Evolutionary conservation across 331 rosid genomes (phyloP), one percentile per base, ranked within the genome.

Genomic region (Spiraea crenata): DNA sequence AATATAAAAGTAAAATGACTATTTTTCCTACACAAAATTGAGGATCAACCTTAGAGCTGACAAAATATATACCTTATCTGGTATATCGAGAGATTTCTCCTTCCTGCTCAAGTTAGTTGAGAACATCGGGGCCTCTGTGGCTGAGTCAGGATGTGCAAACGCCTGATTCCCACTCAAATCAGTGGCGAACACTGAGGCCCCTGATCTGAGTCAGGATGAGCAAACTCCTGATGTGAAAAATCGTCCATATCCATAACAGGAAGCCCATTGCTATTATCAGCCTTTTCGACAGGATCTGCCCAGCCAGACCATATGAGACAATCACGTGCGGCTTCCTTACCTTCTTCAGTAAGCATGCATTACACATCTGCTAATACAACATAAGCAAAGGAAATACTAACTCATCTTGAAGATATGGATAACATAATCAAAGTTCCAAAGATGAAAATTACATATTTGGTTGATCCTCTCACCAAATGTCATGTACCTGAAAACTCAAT

Each of bases 231-330:
- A 69, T 75, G 80, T 69, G 80, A 75, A 34, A 72, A 65, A 63
- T 72, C 67, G 16, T 70, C 71, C 16, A 55, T 75, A 48, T 80
- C 86, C 67, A 60, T 63, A 80, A 49, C 70, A 56, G 77, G 67
- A 50, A 42, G 46, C 79, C 72, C 77, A 73, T 79, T 89, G 65
- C 69, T 73, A 73, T 86, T 66, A 55, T 73, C 57, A 9, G 72
- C 72, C 69, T 82, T 82, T 72, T 77, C 88, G 12, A 59, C 68
- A 39, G 86, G 71, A 77, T 81, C 82, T 9, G 69, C 67, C 78
- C 91, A 71, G 77, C 99, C 96, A 81, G 99, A 93, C 74, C 99
- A 85, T 83, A 44, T 19, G 15, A 89, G 90, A 82, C 97, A 91
- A 59, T 93, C 97, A 40, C 70, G n/a, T 55, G 96, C 99, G 49